Evolutionary conservation across 495 filamentous ascomycete genomes (phyloP).

Genomic region (Hyaloscypha finlandica): DNA sequence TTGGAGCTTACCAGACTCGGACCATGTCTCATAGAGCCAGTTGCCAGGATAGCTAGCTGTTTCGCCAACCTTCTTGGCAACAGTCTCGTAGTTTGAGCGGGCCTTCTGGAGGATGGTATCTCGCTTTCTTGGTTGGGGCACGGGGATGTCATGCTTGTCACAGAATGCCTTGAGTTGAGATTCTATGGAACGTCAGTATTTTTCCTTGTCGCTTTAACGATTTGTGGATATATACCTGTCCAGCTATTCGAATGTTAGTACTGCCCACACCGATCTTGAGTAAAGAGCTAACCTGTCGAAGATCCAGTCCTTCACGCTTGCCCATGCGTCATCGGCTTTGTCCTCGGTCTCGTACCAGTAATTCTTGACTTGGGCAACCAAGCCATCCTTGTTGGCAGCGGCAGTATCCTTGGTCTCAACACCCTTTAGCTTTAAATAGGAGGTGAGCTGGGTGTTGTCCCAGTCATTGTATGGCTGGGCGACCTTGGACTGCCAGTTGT

Average conservation of each 20-base stretch:
- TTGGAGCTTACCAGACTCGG: slow-evolving; percentile 58
- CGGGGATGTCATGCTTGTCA: slow-evolving; percentile 79
- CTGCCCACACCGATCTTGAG: slow-evolving; percentile 19
- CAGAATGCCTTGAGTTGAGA: slow-evolving; percentile 90
- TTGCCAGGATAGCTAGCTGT: slow-evolving; percentile 86
- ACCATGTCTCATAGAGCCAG: slow-evolving; percentile 92
- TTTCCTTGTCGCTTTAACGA: not conserved
- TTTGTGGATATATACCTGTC: slow-evolving; percentile 42
- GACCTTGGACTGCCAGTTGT: slow-evolving; percentile 79
- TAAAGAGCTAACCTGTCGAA: slow-evolving; percentile 76
- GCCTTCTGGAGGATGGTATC: slow-evolving; percentile 77
- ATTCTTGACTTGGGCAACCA: slow-evolving; percentile 67
- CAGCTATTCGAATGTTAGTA: slow-evolving; percentile 55
- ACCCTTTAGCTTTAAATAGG: slow-evolving; percentile 69
- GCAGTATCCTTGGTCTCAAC: slow-evolving; percentile 63
- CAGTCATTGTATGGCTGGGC: slow-evolving; percentile 69
- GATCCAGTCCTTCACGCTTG: slow-evolving; percentile 83
- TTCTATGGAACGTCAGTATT: slow-evolving; percentile 41
- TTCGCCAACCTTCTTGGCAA: slow-evolving; percentile 83
- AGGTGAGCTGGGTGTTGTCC: slow-evolving; percentile 64
- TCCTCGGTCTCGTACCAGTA: slow-evolving; percentile 78
- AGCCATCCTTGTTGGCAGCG: slow-evolving; percentile 62
- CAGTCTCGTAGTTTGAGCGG: slow-evolving; percentile 77
- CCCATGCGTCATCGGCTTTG: slow-evolving; percentile 66
- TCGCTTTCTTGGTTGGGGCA: slow-evolving; percentile 81